Evolutionary conservation across 129 eudicot genomes (phyloP).

Genomic region (Lactuca sativa): DNA sequence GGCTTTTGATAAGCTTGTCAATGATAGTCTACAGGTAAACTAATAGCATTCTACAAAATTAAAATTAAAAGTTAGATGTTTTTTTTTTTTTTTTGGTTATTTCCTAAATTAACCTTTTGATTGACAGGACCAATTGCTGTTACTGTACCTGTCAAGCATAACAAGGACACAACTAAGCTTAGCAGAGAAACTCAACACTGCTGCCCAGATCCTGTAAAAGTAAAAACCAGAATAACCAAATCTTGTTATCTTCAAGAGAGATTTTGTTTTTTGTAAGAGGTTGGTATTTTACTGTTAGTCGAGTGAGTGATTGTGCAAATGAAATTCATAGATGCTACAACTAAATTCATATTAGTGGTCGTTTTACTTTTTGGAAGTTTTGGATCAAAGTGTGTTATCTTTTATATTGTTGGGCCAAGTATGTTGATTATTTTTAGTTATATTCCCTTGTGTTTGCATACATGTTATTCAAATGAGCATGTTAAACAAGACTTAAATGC

Average conservation of each 20-base stretch:
- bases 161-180: slow-evolving; percentile 92
- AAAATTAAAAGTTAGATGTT: too few species aligned
- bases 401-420: too few species aligned
- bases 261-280: slow-evolving; percentile 15
- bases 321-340: slow-evolving; percentile 18
- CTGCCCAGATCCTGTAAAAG: slow-evolving; percentile 40
- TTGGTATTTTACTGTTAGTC: slow-evolving; percentile 14
- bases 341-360: slow-evolving; percentile 12
- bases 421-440: too few species aligned
- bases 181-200: slow-evolving; percentile 73
- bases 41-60: background rate
- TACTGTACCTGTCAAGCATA: slow-evolving; percentile 89
- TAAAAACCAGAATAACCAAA: background rate
- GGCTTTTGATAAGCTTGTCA: slow-evolving; percentile 82
- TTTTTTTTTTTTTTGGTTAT: too few species aligned
- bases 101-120: background rate
- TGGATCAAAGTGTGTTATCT: too few species aligned
- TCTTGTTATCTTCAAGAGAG: background rate
- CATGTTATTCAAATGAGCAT: too few species aligned
- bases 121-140: slow-evolving; percentile 73
- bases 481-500: too few species aligned
- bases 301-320: background rate
- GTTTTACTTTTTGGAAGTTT: background rate
- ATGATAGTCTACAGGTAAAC: slow-evolving; percentile 74
- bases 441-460: too few species aligned